Evolutionary conservation across 345 rosid species (phyloP), one percentile per base, ranked within the genome.

Genomic region (Salix viminalis): DNA sequence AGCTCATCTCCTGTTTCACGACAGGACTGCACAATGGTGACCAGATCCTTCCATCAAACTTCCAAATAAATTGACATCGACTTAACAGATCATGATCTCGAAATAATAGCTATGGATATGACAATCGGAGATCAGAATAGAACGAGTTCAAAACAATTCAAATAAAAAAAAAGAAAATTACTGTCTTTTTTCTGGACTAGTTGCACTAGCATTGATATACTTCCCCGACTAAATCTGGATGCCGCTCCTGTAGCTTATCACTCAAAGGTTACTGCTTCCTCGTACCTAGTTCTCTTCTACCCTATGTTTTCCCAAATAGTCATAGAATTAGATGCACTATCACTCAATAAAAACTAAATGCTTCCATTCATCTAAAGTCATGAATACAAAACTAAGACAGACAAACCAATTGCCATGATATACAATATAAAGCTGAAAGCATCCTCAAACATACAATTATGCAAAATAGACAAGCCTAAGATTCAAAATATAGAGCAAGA

Each of bases 21-120:
- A 12, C 5, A 26, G 4, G 34, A 56, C n/a, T 60, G 30, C 44
- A 75, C 9, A 41, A 11, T 6, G 8, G 52, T 18, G 64, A 26
- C 67, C 62, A 66, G 46, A 75, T 75, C 73, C 73, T 19, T 56
- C 28, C 10, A 2, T 26, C 62, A n/a, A n/a, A n/a, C 62, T 56
- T 9, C 62, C 26, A 5, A 56, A n/a, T 3, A 56, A n/a, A 3
- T n/a, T n/a, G 10, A 9, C 28, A 58, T 8, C 5, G 1, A 0
- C 26, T n/a, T n/a, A 1, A 56, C 28, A 56, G 26, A n/a, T 56
- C n/a, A n/a, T 56, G 62, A 56, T 56, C 62, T n/a, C 62, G 13
- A 10, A 56, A 23, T 56, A n/a, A 6, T 56, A 56, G 13, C 62
- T 26, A 56, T 11, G 23, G 1, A 56, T 9, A 58, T 58, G 62